Evolutionary conservation across 2,329 filamentous ascomycete genomes (phyloP), one percentile per base, ranked within the genome.

Genomic region (Colletotrichum sp.): DNA sequence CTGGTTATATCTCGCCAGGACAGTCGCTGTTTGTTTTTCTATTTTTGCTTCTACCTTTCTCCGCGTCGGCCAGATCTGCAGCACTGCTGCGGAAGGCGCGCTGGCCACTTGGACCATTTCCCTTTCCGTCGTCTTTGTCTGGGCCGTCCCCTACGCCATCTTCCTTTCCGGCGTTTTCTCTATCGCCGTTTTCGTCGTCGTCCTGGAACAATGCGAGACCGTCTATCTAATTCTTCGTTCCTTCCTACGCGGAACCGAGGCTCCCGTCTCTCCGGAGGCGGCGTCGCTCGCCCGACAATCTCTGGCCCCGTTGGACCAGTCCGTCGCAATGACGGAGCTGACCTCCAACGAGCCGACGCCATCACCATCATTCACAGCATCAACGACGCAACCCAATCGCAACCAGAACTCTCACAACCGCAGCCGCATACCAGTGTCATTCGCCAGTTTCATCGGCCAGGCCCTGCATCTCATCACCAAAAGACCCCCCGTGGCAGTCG

Each of bases 241-340:
- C 71, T 71, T 4, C 71, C 71, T 24, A 48, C 26, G 16, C 71
- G 67, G 48, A 71, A 34, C 60, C 66, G 71, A 28, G 43, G 58
- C 34, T 64, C 71, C 15, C 43, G 66, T 18, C 21, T 12, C 36
- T 24, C 70, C 48, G 30, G 36, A 6, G 18, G 32, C 32, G 58
- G 13, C 4, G 12, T 15, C 58, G 12, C 48, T 26, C 26, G 68
- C 21, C 72, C 68, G 15, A 32, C 36, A 24, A 86, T 86, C 30
- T 86, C 84, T 10, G 79, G 70, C 21, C 85, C 85, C 3, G 76
- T 85, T 48, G 85, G 85, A 1, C 84, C 85, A 10, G 79, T 86
- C 77, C 84, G 82, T 74, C 84, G 80, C 77, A 84, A 81, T 10
- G 81, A 83, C 24, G 84, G 84, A 8, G 78, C 81, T 7, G 81